Conservation (phyloP, 73 alveolate genomes). For the Blepharisma stoltei region DNA sequence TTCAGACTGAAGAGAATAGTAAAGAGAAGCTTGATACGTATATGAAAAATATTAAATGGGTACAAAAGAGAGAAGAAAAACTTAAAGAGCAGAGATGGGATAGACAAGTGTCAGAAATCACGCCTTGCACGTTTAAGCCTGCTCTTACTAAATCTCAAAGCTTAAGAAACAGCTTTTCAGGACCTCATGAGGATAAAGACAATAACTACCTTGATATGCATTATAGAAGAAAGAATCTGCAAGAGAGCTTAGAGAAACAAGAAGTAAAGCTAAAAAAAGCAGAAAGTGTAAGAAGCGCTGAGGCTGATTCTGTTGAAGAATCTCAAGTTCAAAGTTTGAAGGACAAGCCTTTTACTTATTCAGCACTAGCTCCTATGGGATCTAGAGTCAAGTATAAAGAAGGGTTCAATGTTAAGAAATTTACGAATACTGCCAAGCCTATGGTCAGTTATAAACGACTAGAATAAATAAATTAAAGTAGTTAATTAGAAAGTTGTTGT, state of each 20-base stretch:
- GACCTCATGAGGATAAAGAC: too few species aligned
- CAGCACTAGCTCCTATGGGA: background rate
- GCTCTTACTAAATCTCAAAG: background rate
- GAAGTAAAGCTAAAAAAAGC: too few species aligned
- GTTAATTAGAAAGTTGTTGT: too few species aligned
- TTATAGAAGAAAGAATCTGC: too few species aligned
- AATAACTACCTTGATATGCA: too few species aligned
- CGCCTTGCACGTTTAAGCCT: background rate
- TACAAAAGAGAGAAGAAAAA: background rate
- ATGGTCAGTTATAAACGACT: conserved; percentile 2
- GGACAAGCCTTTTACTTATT: background rate
- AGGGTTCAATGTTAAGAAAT: conserved; percentile 12
- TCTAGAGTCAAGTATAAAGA: background rate
- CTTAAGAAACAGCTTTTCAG: background rate
- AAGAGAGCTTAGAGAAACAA: too few species aligned
- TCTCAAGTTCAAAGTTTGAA: too few species aligned
- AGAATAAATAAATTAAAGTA: background rate
- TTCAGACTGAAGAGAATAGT: background rate
- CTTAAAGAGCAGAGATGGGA: conserved; percentile 21
- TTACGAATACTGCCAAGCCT: conserved; percentile 15
- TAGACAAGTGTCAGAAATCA: background rate
- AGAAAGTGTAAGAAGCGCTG: too few species aligned
- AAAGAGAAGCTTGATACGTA: background rate
- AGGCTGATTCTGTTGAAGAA: too few species aligned
- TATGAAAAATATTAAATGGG: background rate